Base-by-base conservation (phyloP, 371 early-diverging fungal genomes). In the Vairimorpha necatrix region DNA sequence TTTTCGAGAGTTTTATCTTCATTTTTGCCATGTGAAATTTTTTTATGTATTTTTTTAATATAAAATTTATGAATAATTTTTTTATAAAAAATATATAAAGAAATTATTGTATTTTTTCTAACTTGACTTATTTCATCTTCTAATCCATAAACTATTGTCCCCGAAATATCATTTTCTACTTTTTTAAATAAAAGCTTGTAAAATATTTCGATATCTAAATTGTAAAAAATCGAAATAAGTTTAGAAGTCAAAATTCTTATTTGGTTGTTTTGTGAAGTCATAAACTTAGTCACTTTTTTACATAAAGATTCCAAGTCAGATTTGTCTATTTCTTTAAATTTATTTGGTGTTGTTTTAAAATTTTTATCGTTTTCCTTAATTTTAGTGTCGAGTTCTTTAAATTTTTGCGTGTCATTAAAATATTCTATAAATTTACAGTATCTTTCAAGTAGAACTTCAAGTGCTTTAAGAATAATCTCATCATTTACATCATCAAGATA, bases 101-200 rank as follows among this genome's bases (percentile, higher is more conserved):
- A 54, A 22, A 56, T 38, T 14, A 76, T 66, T 1, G 75, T 67
- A 20, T 67, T 67, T 54, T 62, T 66, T 54, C 76, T 72, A 4
- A 80, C 74, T 0, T 38, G 42, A 38, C n/a, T 1, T 20, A 38
- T 61, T 38, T 80, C 80, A 50, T 80, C 80, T 66, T 80, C 80
- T 34, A 73, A 36, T 20, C 76, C 80, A 54, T 80, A 80, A 16
- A 80, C 58, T 42, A 76, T 61, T 13, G 60, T 33, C 4, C 80
- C 80, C 39, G 50, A 33, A 9, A 66, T 61, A 56, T 69, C 60
- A 56, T 66, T 67, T 3, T 62, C 63, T 1, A n/a, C 22, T 3
- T 74, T 65, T 20, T 74, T 74, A 39, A n/a, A 33, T 39, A 75
- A 60, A 6, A 79, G n/a, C 9, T 32, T 28, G 1, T 28, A 13